Base-by-base conservation (phyloP, 352 stramenopile genomes). In the Phytophthora ramorum region DNA sequence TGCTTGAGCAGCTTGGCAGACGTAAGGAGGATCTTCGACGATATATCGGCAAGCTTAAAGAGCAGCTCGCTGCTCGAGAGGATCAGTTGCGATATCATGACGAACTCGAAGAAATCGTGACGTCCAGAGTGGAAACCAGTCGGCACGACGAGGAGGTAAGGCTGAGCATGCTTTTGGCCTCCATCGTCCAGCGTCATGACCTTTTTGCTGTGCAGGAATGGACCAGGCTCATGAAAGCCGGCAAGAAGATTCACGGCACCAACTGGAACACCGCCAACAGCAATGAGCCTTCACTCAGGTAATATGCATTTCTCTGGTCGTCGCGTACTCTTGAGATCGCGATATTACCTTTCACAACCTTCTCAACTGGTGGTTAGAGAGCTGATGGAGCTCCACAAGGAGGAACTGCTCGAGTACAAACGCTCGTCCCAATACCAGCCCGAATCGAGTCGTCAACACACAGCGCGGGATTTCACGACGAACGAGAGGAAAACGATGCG, bases 321-420 rank as follows among this genome's bases (percentile, higher is more conserved):
- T 35, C 32, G 20, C 46, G 17, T 7, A 14, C 30, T 45, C 19
- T 30, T 17, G 13, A 19, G 9, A 26, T 28, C 16, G 37, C 37
- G 26, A 7, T 24, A 3, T 10, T 55, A 22, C 1, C 22, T 24
- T 24, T 3, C 22, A 24, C 22, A 24, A 34, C 17, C 5, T 45
- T n/a, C 34, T 37, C 8, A 16, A 28, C 7, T 61, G 41, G 24
- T 24, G 2, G 7, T 7, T 63, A 88, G 76, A 47, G 81, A 90
- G 32, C 63, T 90, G 8, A 92, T 91, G 79, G 81, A 90, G 58
- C 44, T 82, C 6, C 79, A 91, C 63, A 92, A 92, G 38, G 77
- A 91, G 3, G 83, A 95, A 49, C 66, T 95, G 16, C 69, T 92
- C 0, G 81, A 85, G 34, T 79, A 84, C 49, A 91, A 89, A 54